phyloP scores from a whole-genome alignment of 495 filamentous ascomycete species.

The Darksidea phi region DNA sequence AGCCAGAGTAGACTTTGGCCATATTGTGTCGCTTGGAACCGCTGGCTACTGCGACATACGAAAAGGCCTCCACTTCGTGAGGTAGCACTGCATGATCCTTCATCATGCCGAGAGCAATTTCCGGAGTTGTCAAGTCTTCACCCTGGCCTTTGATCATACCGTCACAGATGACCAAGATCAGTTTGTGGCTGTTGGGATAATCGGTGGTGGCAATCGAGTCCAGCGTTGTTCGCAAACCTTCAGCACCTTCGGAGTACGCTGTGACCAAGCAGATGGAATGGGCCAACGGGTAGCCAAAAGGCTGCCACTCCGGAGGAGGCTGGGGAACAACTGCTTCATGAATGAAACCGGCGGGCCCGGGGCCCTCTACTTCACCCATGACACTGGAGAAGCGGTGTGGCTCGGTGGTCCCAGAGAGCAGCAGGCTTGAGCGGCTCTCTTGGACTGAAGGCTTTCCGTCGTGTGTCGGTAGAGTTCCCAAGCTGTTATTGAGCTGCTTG shows the following conservation, averaged over 20 bases:
- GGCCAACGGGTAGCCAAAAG: slow-evolving; percentile 90
- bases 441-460: slow-evolving; percentile 18
- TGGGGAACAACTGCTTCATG: slow-evolving; percentile 95
- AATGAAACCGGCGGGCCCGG: slow-evolving; percentile 88
- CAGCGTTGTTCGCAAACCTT: slow-evolving; percentile 87
- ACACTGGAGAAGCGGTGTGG: slow-evolving; percentile 52
- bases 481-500: slow-evolving; percentile 66
- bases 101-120: slow-evolving; percentile 91
- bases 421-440: slow-evolving; percentile 56
- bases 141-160: slow-evolving; percentile 97
- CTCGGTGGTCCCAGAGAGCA: slow-evolving; percentile 48
- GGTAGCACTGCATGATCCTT: slow-evolving; percentile 78
- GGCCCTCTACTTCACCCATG: slow-evolving; percentile 63
- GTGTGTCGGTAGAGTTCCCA: slow-evolving; percentile 55
- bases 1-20: slow-evolving; percentile 96
- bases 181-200: slow-evolving; percentile 98
- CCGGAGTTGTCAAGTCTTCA: slow-evolving; percentile 82
- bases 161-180: slow-evolving; percentile 93
- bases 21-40: slow-evolving; percentile 98
- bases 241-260: slow-evolving; percentile 93
- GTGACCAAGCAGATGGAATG: slow-evolving; percentile 94
- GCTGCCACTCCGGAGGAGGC: slow-evolving; percentile 95
- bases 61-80: slow-evolving; percentile 81
- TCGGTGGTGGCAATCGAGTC: slow-evolving; percentile 97
- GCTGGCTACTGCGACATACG: slow-evolving; percentile 93